A percentile compares a stretch with the other conserved stretches of the same genome.
Evolutionary conservation across 441 rosid species (phyloP).

Genomic region (Geranium incanum): DNA sequence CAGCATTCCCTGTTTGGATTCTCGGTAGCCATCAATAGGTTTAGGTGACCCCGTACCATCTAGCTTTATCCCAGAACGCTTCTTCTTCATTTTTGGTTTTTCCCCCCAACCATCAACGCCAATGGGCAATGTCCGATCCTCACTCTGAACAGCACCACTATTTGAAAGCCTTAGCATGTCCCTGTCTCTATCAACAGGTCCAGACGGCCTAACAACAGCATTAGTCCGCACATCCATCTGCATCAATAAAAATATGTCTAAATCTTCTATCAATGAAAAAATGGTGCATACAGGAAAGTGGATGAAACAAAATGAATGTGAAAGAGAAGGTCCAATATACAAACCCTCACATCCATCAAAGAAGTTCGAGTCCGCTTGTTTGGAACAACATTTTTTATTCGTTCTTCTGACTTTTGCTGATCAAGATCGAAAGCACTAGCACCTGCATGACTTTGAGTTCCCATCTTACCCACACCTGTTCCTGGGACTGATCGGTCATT

Average conservation of each 20-base stretch:
- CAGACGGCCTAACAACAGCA: conserved; percentile 57
- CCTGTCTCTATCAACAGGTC: conserved; percentile 64
- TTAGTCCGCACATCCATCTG: conserved; percentile 69
- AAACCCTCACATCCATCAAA: conserved; percentile 64
- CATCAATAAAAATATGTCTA: conserved; percentile 26
- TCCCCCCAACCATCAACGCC: conserved; percentile 89
- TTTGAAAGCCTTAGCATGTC: conserved; percentile 55
- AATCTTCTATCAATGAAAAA: conserved; percentile 5
- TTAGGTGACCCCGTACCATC: conserved; percentile 52
- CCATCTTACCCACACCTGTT: conserved; percentile 59
- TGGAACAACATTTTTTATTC: conserved; percentile 56
- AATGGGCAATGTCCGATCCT: conserved; percentile 64
- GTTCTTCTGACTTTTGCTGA: conserved; percentile 65
- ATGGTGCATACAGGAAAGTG: too few species aligned
- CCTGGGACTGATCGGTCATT: conserved; percentile 58
- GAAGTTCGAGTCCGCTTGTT: conserved; percentile 94
- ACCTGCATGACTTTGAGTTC: conserved; percentile 55
- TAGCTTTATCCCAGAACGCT: conserved; percentile 82
- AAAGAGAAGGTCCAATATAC: conserved; percentile 23
- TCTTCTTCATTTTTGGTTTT: conserved; percentile 92
- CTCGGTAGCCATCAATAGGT: conserved; percentile 62
- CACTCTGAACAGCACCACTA: conserved; percentile 51
- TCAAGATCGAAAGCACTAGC: conserved; percentile 66
- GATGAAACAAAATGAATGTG: neutral
- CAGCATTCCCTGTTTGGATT: conserved; percentile 68